Percentiles rank a stretch among this genome's conserved stretches.
Evolutionary conservation across 2,329 filamentous ascomycete species (phyloP).

Genomic region (Trichoderma hamatum): DNA sequence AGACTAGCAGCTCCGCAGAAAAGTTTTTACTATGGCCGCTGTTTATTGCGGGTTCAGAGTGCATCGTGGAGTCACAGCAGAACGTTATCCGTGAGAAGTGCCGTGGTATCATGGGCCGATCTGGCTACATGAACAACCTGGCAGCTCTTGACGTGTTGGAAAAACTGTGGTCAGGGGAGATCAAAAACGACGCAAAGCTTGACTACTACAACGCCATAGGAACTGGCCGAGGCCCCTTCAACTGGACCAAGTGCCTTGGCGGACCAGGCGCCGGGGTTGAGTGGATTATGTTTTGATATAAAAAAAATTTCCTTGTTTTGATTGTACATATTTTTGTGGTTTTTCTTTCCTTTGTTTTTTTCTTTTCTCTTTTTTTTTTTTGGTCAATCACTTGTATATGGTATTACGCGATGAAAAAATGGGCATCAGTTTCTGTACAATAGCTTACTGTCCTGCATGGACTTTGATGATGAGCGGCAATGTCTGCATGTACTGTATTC

Average conservation of each 20-base stretch:
- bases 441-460: constrained; percentile 14
- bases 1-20: constrained; percentile 71
- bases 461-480: constrained; percentile 20
- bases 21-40: constrained; percentile 94
- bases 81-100: constrained; percentile 78
- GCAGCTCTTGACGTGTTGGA: constrained; percentile 84
- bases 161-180: constrained; percentile 72
- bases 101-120: constrained; percentile 82
- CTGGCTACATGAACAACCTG: constrained; percentile 92
- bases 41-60: constrained; percentile 88
- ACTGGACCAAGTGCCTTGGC: constrained; percentile 61
- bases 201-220: constrained; percentile 35
- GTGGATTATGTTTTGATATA: constrained; percentile 66
- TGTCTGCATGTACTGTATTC: constrained; percentile 16
- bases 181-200: constrained; percentile 42
- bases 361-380: background rate
- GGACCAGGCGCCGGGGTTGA: constrained; percentile 61
- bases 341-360: background rate
- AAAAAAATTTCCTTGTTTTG: constrained; percentile 8
- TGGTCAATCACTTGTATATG: constrained; percentile 7
- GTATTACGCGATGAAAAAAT: constrained; percentile 18
- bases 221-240: constrained; percentile 55
- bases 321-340: constrained; percentile 3
- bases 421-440: constrained; percentile 19
- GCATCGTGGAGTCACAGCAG: constrained; percentile 78